These are phyloP conservation scores for Pichia ethanolica DNA, from an alignment of 805 yeast species.

Conservation along the genomic window DNA sequence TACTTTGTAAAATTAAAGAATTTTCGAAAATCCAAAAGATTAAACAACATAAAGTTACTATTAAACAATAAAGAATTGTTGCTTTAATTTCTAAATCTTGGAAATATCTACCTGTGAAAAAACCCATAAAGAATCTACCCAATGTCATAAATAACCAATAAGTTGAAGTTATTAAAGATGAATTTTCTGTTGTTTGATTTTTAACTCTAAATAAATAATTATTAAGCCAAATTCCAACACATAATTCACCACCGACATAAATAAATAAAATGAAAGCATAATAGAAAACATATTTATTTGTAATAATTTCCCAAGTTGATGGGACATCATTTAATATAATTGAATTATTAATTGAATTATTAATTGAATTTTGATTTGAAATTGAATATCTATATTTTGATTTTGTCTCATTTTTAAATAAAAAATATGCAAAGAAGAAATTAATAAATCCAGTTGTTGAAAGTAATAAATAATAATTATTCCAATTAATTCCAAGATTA, in stretches of 20 bases:
- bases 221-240: conserved; percentile 48
- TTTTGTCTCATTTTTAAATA: conserved; percentile 38
- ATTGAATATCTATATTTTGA: conserved; percentile 33
- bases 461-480: conserved; percentile 36
- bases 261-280: conserved; percentile 37
- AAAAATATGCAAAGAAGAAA: conserved; percentile 19
- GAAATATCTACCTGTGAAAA: conserved; percentile 39
- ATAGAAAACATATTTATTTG: conserved; percentile 32
- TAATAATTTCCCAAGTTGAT: conserved; percentile 19
- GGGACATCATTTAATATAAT: conserved; percentile 3
- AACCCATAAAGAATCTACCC: conserved; percentile 42
- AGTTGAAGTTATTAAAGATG: conserved; percentile 42
- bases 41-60: conserved; percentile 29
- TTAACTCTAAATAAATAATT: conserved; percentile 39
- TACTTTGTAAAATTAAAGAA: conserved; percentile 23
- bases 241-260: conserved; percentile 46
- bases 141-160: conserved; percentile 46
- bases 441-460: conserved; percentile 22
- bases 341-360: neutral
- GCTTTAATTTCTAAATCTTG: conserved; percentile 35
- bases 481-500: conserved; percentile 35
- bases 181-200: conserved; percentile 26
- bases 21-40: conserved; percentile 27
- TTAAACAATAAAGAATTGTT: conserved; percentile 31
- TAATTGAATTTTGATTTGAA: conserved; percentile 9